Percentiles rank a stretch among this genome's conserved stretches.
Conservation (phyloP, 2,329 filamentous ascomycete species). For the Pseudopithomyces maydicus region DNA sequence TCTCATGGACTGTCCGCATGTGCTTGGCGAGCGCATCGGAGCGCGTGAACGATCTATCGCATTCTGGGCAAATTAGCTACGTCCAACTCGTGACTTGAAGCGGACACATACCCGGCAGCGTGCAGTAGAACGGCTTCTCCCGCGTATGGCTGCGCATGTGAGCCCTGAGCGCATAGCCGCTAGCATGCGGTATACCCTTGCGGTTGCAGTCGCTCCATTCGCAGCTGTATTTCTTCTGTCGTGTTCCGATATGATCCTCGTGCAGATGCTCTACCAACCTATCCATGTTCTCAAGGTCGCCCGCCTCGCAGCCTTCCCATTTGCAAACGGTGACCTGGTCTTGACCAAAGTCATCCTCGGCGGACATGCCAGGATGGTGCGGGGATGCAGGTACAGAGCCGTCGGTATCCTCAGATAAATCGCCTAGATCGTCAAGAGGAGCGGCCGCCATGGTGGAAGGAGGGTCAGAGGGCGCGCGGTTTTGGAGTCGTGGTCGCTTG, state of each 20-base stretch:
- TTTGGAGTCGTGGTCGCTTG: slow-evolving; percentile 45
- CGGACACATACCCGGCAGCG: slow-evolving; percentile 75
- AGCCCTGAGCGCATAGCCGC: slow-evolving; percentile 92
- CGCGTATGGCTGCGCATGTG: slow-evolving; percentile 98
- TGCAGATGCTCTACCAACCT: slow-evolving; percentile 64
- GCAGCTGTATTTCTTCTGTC: slow-evolving; percentile 97
- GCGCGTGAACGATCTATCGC: slow-evolving; percentile 93
- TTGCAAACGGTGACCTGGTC: slow-evolving; percentile 56
- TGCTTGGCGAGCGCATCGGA: slow-evolving; percentile 97
- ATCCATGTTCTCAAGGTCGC: slow-evolving; percentile 57
- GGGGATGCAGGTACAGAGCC: slow-evolving; percentile 69
- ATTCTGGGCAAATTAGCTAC: slow-evolving; percentile 66
- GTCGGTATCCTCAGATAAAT: slow-evolving; percentile 88
- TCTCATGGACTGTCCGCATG: slow-evolving; percentile 98
- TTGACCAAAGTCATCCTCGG: slow-evolving; percentile 48
- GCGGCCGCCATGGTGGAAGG: slow-evolving; percentile 19
- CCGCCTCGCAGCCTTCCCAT: slow-evolving; percentile 57
- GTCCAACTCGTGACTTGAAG: not conserved
- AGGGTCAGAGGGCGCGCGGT: slow-evolving; percentile 40
- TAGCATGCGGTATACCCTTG: slow-evolving; percentile 90
- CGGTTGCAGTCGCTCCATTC: slow-evolving; percentile 91
- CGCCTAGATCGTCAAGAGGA: slow-evolving; percentile 52
- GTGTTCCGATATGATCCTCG: slow-evolving; percentile 88
- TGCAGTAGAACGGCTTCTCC: slow-evolving; percentile 98
- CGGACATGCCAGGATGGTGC: slow-evolving; percentile 47